Conservation (phyloP, 179 eudicot species). For the Corrigiola litoralis region DNA sequence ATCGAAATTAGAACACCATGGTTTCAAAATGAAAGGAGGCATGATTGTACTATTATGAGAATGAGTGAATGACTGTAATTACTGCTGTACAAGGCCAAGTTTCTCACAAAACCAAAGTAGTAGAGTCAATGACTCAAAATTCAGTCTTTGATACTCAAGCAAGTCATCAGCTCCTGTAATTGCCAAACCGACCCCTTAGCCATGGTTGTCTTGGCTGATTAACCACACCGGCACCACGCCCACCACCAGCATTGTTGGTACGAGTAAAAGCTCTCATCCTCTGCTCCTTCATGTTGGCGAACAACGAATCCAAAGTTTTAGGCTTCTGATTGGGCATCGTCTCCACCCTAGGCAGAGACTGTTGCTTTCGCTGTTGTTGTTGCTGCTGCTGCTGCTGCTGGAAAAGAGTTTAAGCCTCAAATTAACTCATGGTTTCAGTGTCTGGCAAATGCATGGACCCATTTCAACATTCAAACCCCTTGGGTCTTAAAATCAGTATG, state of each 20-base stretch:
- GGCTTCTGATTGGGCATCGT: constrained; percentile 42
- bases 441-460: no score
- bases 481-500: no score
- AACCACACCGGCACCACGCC: constrained; percentile 27
- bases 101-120: neutral
- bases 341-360: constrained; percentile 30
- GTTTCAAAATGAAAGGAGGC: no score
- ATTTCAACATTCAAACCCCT: no score
- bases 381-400: constrained; percentile 4
- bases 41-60: neutral
- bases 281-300: constrained; percentile 93
- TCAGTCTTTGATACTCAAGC: neutral
- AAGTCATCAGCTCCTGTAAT: constrained; percentile 16
- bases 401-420: neutral
- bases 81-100: constrained; percentile 15
- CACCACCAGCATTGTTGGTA: constrained; percentile 35
- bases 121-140: neutral
- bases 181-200: constrained; percentile 62
- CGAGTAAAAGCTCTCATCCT: constrained; percentile 52
- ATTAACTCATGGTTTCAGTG: constrained; percentile 6
- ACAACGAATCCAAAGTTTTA: constrained; percentile 77
- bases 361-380: constrained; percentile 2
- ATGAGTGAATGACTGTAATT: neutral
- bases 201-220: constrained; percentile 52
- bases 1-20: no score